Conservation (phyloP, 2,329 filamentous ascomycete genomes). For the Verticillium nubilum region DNA sequence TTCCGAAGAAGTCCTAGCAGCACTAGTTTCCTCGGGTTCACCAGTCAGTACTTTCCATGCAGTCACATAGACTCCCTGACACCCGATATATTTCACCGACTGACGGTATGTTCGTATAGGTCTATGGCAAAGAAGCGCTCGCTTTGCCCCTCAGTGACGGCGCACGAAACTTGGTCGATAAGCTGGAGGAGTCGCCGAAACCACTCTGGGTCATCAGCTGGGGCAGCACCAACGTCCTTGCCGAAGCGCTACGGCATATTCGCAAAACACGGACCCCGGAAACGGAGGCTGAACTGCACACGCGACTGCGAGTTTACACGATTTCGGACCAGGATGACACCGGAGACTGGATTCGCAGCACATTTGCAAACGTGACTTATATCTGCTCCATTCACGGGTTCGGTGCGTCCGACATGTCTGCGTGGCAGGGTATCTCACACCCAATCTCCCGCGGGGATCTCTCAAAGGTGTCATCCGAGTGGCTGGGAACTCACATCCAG, state of each 20-base stretch:
- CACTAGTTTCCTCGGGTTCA: too few species aligned
- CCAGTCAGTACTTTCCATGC: too few species aligned
- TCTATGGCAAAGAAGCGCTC: slow-evolving; percentile 24
- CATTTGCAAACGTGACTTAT: slow-evolving; percentile 48
- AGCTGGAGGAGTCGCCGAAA: slow-evolving; percentile 19
- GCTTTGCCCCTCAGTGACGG: slow-evolving; percentile 27
- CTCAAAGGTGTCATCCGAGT: slow-evolving; percentile 39
- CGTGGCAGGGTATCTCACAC: slow-evolving; percentile 49
- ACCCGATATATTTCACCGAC: too few species aligned
- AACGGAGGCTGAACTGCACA: slow-evolving; percentile 26
- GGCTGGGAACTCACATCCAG: slow-evolving; percentile 48
- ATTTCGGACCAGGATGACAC: slow-evolving; percentile 56
- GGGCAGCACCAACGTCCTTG: slow-evolving; percentile 48
- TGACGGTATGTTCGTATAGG: too few species aligned
- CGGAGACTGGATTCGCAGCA: slow-evolving; percentile 46
- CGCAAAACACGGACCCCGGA: slow-evolving; percentile 20
- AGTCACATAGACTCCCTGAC: too few species aligned
- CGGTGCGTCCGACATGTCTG: slow-evolving; percentile 45
- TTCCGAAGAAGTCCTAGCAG: slow-evolving; percentile 29
- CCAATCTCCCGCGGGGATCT: slow-evolving; percentile 28
- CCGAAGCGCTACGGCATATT: slow-evolving; percentile 37
- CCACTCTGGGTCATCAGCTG: slow-evolving; percentile 46
- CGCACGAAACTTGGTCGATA: slow-evolving; percentile 31
- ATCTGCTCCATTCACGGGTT: slow-evolving; percentile 49
- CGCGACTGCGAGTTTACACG: slow-evolving; percentile 43